Conservation (phyloP, 2,329 filamentous ascomycete species). For the Calonectria hawksworthii region DNA sequence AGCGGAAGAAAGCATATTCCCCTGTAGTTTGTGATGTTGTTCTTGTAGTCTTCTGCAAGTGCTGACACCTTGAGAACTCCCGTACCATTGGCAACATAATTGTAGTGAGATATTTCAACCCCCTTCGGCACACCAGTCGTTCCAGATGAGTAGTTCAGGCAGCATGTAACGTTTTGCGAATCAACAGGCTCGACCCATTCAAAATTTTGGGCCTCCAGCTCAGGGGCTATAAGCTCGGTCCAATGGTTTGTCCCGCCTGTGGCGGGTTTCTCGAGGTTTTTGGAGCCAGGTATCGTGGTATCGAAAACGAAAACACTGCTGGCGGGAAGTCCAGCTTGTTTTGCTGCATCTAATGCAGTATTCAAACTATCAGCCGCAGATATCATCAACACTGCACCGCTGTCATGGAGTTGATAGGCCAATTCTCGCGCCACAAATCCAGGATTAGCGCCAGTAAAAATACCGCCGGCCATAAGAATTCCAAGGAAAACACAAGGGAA, state of each 20-base stretch:
- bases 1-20: slow-evolving; percentile 80
- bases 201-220: slow-evolving; percentile 59
- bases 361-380: slow-evolving; percentile 71
- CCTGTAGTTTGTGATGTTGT: slow-evolving; percentile 53
- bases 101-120: slow-evolving; percentile 81
- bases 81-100: slow-evolving; percentile 79
- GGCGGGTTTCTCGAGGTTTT: background rate
- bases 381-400: slow-evolving; percentile 76
- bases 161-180: slow-evolving; percentile 69
- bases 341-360: slow-evolving; percentile 76
- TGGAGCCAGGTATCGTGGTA: slow-evolving; percentile 56
- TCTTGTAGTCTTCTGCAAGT: slow-evolving; percentile 57
- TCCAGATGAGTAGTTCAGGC: slow-evolving; percentile 83
- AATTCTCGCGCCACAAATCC: slow-evolving; percentile 77
- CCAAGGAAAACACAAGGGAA: slow-evolving; percentile 80
- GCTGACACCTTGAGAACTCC: slow-evolving; percentile 61
- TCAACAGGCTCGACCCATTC: slow-evolving; percentile 71
- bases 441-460: slow-evolving; percentile 84
- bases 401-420: slow-evolving; percentile 81
- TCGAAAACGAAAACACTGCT: slow-evolving; percentile 79
- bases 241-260: slow-evolving; percentile 62
- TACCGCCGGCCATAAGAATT: slow-evolving; percentile 80
- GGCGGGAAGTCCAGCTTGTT: slow-evolving; percentile 65
- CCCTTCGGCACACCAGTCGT: slow-evolving; percentile 88
- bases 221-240: slow-evolving; percentile 70